Conservation (phyloP, 2,329 filamentous ascomycete species). For the Aspergillus bombycis region DNA sequence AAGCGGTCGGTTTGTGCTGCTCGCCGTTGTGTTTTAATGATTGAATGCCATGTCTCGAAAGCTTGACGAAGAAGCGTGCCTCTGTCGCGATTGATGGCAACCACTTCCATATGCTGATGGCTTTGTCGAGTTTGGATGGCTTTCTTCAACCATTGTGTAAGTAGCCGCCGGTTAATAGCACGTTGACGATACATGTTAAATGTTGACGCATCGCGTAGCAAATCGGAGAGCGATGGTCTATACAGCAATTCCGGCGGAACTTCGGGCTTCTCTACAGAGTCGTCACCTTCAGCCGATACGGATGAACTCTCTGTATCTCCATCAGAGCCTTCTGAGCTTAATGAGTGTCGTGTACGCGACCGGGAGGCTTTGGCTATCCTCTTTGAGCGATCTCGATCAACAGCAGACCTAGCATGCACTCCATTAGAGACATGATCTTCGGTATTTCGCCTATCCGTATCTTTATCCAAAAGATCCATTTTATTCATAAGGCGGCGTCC, state of each 20-base stretch:
- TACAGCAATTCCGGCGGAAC: constrained; percentile 47
- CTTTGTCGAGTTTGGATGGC: constrained; percentile 42
- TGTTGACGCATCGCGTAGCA: constrained; percentile 55
- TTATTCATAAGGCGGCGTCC: constrained; percentile 40
- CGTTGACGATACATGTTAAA: constrained; percentile 49
- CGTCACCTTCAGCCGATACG: constrained; percentile 24
- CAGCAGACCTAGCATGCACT: constrained; percentile 30
- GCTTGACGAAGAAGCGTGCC: constrained; percentile 56
- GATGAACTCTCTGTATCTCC: constrained; percentile 25
- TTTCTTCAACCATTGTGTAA: constrained; percentile 53
- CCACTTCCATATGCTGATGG: constrained; percentile 42
- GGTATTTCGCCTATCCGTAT: constrained; percentile 21
- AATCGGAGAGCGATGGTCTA: constrained; percentile 53
- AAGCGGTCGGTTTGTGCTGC: constrained; percentile 55
- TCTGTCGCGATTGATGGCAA: constrained; percentile 55
- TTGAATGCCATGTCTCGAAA: constrained; percentile 54
- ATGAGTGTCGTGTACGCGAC: constrained; percentile 20
- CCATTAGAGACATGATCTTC: constrained; percentile 28
- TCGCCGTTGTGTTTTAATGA: constrained; percentile 45
- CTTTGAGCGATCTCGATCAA: constrained; percentile 34
- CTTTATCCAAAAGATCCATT: constrained; percentile 31
- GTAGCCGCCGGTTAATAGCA: constrained; percentile 40
- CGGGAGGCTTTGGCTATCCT: constrained; percentile 29
- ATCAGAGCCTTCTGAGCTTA: constrained; percentile 27
- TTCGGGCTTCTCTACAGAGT: constrained; percentile 30